phyloP scores from a whole-genome alignment of 257 asterid genomes.

The Solanum chmielewskii region DNA sequence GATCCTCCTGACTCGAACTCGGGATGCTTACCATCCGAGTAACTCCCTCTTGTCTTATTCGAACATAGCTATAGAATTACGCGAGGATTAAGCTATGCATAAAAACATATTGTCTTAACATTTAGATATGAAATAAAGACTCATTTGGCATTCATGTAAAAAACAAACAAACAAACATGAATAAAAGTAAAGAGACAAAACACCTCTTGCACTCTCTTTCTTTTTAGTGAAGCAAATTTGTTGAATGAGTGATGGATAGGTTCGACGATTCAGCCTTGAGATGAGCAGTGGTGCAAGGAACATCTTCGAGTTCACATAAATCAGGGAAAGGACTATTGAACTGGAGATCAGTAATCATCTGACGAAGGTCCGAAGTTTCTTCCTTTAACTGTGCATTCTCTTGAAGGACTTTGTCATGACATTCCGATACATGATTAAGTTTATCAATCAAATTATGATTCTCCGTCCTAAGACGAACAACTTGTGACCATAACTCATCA shows the following conservation, averaged over 20 bases:
- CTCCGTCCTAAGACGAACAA: conserved; percentile 51
- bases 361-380: conserved; percentile 61
- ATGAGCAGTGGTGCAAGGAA: conserved; percentile 60
- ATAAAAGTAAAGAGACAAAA: conserved; percentile 7
- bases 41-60: background rate
- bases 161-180: conserved; percentile 7
- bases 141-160: conserved; percentile 15
- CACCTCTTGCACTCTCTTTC: background rate
- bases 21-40: background rate
- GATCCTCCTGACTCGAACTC: background rate
- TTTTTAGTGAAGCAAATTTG: conserved; percentile 33
- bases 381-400: conserved; percentile 60
- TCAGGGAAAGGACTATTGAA: conserved; percentile 31
- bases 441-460: conserved; percentile 49
- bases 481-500: conserved; percentile 80
- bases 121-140: conserved; percentile 6
- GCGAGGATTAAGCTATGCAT: background rate
- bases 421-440: conserved; percentile 38
- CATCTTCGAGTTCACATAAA: conserved; percentile 46
- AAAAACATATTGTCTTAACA: background rate
- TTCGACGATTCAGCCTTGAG: conserved; percentile 42
- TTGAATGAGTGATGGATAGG: conserved; percentile 23
- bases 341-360: conserved; percentile 41
- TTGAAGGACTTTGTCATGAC: conserved; percentile 42
- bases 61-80: conserved; percentile 6